Conservation (phyloP, 148 eudicot genomes). For the Talinum fruticosum region DNA sequence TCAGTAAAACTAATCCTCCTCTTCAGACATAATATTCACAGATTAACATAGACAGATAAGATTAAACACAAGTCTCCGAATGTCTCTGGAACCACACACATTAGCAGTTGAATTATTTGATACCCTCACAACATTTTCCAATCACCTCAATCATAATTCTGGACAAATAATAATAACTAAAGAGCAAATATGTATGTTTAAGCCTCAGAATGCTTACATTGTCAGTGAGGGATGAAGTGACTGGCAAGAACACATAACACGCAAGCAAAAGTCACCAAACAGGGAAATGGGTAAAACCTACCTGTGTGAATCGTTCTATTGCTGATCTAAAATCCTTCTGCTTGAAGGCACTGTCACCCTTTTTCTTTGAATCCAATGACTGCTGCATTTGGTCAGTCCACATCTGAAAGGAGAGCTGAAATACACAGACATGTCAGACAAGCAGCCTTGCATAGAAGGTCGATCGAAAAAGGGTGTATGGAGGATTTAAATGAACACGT, state of each 20-base stretch:
- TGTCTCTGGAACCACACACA: too few relatives aligned
- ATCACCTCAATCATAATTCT: background rate
- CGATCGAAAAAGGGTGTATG: too few relatives aligned
- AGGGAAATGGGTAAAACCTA: conserved; percentile 13
- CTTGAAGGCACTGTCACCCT: conserved; percentile 50
- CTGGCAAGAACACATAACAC: background rate
- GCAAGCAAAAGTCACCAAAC: background rate
- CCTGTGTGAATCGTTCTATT: conserved; percentile 51
- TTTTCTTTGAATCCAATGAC: conserved; percentile 52
- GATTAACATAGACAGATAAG: too few relatives aligned
- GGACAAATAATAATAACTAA: background rate
- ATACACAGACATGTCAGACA: background rate
- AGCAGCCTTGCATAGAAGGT: background rate
- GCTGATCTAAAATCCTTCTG: conserved; percentile 48
- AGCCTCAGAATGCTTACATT: background rate
- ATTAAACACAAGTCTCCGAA: too few relatives aligned
- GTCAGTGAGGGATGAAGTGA: background rate
- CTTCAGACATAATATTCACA: too few relatives aligned
- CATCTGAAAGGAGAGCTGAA: conserved; percentile 68
- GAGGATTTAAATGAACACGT: too few relatives aligned
- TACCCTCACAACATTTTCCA: too few relatives aligned
- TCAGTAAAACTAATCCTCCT: too few relatives aligned
- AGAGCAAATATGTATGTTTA: background rate
- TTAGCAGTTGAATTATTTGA: too few relatives aligned
- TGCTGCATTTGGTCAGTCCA: conserved; percentile 71